These are phyloP conservation scores for Seiridium unicorne DNA, from an alignment of 2,329 filamentous ascomycete genomes.

Conservation along the genomic window DNA sequence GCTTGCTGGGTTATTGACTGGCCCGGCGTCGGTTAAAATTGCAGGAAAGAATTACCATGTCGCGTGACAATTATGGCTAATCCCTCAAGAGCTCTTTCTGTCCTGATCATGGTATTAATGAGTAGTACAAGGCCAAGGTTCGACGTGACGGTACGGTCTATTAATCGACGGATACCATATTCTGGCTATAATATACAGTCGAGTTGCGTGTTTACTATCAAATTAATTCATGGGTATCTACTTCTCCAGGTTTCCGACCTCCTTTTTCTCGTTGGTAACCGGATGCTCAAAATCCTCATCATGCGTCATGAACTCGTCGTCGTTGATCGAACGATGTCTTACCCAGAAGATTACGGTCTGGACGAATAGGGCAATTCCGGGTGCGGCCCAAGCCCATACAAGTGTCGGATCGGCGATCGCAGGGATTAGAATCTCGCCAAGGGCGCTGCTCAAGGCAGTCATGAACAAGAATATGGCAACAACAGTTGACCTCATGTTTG, in stretches of 20 bases:
- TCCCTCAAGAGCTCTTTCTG: no score
- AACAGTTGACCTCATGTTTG: slow-evolving; percentile 61
- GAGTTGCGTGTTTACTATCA: no score
- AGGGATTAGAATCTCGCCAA: slow-evolving; percentile 42
- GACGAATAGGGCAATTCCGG: slow-evolving; percentile 42
- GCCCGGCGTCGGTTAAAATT: no score
- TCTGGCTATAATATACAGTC: no score
- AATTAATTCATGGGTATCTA: background rate
- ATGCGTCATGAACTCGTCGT: slow-evolving; percentile 42
- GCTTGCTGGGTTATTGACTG: no score
- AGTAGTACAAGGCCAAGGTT: no score
- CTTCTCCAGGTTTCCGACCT: background rate
- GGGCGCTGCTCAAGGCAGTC: slow-evolving; percentile 54
- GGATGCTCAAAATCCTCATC: slow-evolving; percentile 21
- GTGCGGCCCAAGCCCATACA: slow-evolving; percentile 26
- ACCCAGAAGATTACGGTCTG: slow-evolving; percentile 48
- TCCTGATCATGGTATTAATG: no score
- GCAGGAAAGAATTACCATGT: no score
- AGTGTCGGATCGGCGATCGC: slow-evolving; percentile 41
- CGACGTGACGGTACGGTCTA: no score
- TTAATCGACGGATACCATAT: no score
- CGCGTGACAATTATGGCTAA: no score
- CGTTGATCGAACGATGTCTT: slow-evolving; percentile 42
- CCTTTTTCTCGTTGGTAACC: slow-evolving; percentile 4
- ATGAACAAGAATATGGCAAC: slow-evolving; percentile 57